Percentiles rank a stretch among this genome's conserved stretches.
These are phyloP conservation scores for Lanmaoa rubissima DNA, from an alignment of 768 basidiomycete genomes.

Conservation along the genomic window DNA sequence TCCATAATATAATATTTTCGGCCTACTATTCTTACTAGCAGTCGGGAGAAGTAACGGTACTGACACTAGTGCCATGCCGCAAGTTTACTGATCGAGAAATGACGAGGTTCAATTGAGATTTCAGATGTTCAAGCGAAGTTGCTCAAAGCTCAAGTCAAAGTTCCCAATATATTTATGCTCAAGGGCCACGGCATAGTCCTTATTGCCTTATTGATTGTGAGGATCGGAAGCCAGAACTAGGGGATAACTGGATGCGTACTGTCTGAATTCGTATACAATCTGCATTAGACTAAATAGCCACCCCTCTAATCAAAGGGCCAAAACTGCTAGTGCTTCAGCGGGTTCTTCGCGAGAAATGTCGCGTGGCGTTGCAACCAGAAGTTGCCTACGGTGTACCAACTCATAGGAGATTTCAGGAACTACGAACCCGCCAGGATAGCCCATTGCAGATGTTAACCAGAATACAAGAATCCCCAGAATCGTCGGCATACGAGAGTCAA, in stretches of 20 bases:
- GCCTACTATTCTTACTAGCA: too few relatives aligned
- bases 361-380: constrained; percentile 25
- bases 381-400: constrained; percentile 17
- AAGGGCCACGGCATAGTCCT: background rate
- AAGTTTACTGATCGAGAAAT: background rate
- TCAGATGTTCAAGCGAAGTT: background rate
- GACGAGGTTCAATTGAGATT: background rate
- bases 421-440: constrained; percentile 31
- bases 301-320: constrained; percentile 7
- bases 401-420: constrained; percentile 28
- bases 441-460: constrained; percentile 57
- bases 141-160: background rate
- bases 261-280: background rate
- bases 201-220: background rate
- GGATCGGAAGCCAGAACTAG: background rate
- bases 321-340: constrained; percentile 19
- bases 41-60: too few relatives aligned
- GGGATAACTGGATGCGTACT: background rate
- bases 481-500: constrained; percentile 42
- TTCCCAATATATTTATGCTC: too few relatives aligned
- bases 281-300: background rate
- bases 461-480: constrained; percentile 50
- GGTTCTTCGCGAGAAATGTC: constrained; percentile 27
- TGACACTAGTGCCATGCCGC: background rate
- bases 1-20: too few relatives aligned